Percentiles rank a stretch among this genome's conserved stretches.
phyloP scores from a whole-genome alignment of 768 basidiomycete genomes.

The Rhizopogon vinicolor region DNA sequence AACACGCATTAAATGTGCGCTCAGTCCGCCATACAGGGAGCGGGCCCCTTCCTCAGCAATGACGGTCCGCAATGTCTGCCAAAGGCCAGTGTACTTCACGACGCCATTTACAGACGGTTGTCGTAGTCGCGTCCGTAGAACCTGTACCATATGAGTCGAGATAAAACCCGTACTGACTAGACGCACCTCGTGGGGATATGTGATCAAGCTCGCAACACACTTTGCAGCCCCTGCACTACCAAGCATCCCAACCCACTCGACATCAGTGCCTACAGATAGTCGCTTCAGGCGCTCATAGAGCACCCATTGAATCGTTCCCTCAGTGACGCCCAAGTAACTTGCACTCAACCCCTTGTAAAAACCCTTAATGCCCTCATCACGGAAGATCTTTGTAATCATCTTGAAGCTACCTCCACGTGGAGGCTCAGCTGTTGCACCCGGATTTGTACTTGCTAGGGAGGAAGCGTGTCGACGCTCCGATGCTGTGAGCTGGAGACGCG shows the following conservation, averaged over 20 bases:
- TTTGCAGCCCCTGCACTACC: conserved; percentile 92
- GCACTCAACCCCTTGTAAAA: conserved; percentile 96
- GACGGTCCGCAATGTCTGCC: conserved; percentile 81
- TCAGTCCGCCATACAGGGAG: conserved; percentile 86
- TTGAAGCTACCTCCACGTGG: conserved; percentile 44
- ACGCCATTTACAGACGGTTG: conserved; percentile 80
- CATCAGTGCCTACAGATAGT: conserved; percentile 47
- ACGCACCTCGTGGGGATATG: conserved; percentile 95
- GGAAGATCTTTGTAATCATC: conserved; percentile 69
- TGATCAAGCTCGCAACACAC: conserved; percentile 88
- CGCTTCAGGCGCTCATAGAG: conserved; percentile 90
- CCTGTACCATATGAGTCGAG: conserved; percentile 38
- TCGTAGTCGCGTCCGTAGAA: conserved; percentile 86
- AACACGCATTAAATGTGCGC: conserved; percentile 93
- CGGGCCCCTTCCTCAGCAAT: conserved; percentile 86
- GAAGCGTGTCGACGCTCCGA: conserved; percentile 18
- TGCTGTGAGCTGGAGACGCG: conserved; percentile 78
- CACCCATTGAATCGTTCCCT: conserved; percentile 96
- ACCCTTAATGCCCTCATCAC: conserved; percentile 78
- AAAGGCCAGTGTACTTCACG: conserved; percentile 80
- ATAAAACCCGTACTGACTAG: not conserved
- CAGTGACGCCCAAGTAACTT: conserved; percentile 92
- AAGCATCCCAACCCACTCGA: conserved; percentile 78
- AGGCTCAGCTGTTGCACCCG: conserved; percentile 6
- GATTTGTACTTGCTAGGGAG: not conserved